Conservation (phyloP, 306 rosid species). For the Sicyos baderoa region DNA sequence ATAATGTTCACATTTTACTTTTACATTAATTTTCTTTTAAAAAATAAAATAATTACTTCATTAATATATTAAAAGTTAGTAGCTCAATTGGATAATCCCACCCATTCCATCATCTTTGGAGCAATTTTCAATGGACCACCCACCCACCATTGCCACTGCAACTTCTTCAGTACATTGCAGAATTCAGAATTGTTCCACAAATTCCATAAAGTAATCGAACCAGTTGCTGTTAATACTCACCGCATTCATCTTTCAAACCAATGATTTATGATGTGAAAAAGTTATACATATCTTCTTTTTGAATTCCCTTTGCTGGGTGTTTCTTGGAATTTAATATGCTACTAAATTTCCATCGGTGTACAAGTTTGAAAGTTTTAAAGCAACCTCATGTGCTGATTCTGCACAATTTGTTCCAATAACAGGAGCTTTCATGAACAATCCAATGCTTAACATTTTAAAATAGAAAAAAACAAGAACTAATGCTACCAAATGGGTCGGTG, state of each 20-base stretch:
- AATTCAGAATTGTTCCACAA: not conserved
- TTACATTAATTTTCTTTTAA: no score
- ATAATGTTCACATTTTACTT: no score
- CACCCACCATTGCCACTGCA: not conserved
- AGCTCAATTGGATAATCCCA: not conserved
- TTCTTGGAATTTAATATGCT: constrained; percentile 2
- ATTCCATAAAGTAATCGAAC: not conserved
- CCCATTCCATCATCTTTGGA: constrained; percentile 9
- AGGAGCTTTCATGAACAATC: not conserved
- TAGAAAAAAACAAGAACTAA: no score
- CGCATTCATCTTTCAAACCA: not conserved
- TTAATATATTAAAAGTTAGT: no score
- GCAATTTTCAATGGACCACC: constrained; percentile 17
- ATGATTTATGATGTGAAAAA: not conserved
- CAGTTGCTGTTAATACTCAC: not conserved
- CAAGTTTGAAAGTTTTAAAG: constrained; percentile 12
- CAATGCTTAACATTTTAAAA: constrained; percentile 24
- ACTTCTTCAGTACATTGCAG: not conserved
- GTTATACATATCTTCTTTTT: not conserved
- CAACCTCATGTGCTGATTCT: constrained; percentile 44
- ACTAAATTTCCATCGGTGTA: constrained; percentile 5
- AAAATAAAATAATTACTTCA: no score
- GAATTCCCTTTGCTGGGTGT: not conserved
- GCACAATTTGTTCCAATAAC: constrained; percentile 1
- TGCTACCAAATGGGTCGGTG: no score